A percentile compares a stretch with the other conserved stretches of the same genome.
These are phyloP conservation scores for Bromus sterilis DNA, from an alignment of 176 grass and related monocot species.

Conservation along the genomic window DNA sequence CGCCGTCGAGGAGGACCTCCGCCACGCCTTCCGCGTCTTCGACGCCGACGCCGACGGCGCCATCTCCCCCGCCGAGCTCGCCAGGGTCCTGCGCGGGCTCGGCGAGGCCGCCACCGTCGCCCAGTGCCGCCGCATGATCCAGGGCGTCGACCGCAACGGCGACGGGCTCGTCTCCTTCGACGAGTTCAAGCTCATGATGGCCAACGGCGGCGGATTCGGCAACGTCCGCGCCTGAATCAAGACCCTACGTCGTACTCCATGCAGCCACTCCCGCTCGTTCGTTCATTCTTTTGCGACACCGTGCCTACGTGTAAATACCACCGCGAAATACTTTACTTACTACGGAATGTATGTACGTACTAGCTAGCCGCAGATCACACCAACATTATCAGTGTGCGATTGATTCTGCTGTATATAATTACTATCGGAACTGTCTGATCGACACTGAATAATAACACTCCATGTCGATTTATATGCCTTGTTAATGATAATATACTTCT, in stretches of 20 bases:
- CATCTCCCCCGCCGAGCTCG: constrained; percentile 82
- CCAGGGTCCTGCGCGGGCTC: constrained; percentile 41
- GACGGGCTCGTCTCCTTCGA: constrained; percentile 76
- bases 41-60: constrained; percentile 64
- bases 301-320: constrained; percentile 12
- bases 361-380: neutral
- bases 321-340: neutral
- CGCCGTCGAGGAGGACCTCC: constrained; percentile 64
- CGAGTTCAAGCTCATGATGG: constrained; percentile 97
- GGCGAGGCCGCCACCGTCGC: constrained; percentile 70
- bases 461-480: neutral
- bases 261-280: neutral
- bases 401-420: neutral
- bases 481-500: too few relatives aligned
- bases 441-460: neutral
- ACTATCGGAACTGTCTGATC: neutral
- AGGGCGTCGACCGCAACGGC: constrained; percentile 78
- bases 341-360: too few relatives aligned
- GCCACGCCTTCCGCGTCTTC: constrained; percentile 70
- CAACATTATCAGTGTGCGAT: neutral
- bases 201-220: neutral
- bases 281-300: neutral
- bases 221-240: neutral
- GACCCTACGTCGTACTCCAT: too few relatives aligned
- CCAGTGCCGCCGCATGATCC: constrained; percentile 87